A percentile compares a stretch with the other conserved stretches of the same genome.
Evolutionary conservation across 2,329 filamentous ascomycete genomes (phyloP).

Genomic region (Colletotrichum sansevieriae): DNA sequence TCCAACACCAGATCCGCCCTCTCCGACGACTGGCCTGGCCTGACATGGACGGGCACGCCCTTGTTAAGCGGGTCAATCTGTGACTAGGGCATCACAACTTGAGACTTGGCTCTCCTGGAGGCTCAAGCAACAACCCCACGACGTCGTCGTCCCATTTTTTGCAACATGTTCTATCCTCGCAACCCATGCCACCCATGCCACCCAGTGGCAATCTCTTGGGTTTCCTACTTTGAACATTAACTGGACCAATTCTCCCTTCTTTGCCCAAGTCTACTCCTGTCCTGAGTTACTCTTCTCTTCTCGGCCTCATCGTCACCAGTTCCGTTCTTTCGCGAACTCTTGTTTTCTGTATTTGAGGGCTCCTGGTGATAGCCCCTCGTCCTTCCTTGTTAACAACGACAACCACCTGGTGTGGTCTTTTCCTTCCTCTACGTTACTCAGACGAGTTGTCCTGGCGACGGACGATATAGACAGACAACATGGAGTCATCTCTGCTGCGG

Average conservation of each 20-base stretch:
- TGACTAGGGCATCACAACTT: conserved; percentile 41
- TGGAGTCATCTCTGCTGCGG: conserved; percentile 35
- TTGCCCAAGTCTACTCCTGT: neutral
- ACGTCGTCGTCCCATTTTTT: conserved; percentile 41
- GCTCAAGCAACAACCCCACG: conserved; percentile 39
- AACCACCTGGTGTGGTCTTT: conserved; percentile 40
- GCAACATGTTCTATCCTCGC: conserved; percentile 41
- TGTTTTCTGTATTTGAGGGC: conserved; percentile 30
- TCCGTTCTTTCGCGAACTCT: conserved; percentile 29
- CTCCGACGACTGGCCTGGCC: conserved; percentile 23
- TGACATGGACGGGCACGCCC: conserved; percentile 40
- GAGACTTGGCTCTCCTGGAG: conserved; percentile 38
- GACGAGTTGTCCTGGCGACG: conserved; percentile 31
- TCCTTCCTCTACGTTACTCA: neutral
- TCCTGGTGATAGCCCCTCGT: conserved; percentile 40
- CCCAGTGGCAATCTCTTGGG: conserved; percentile 17
- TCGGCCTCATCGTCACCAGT: conserved; percentile 25
- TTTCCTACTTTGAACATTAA: conserved; percentile 40
- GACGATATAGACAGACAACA: conserved; percentile 30
- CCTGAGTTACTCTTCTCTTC: conserved; percentile 27
- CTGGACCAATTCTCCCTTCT: conserved; percentile 7
- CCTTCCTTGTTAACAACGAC: conserved; percentile 21
- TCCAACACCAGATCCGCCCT: conserved; percentile 23
- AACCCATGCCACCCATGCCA: neutral
- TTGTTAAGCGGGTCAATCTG: conserved; percentile 35